Percentiles rank a stretch among this genome's conserved stretches.
Evolutionary conservation across 176 grass and related monocot species (phyloP).

Genomic region (Bromus sterilis): DNA sequence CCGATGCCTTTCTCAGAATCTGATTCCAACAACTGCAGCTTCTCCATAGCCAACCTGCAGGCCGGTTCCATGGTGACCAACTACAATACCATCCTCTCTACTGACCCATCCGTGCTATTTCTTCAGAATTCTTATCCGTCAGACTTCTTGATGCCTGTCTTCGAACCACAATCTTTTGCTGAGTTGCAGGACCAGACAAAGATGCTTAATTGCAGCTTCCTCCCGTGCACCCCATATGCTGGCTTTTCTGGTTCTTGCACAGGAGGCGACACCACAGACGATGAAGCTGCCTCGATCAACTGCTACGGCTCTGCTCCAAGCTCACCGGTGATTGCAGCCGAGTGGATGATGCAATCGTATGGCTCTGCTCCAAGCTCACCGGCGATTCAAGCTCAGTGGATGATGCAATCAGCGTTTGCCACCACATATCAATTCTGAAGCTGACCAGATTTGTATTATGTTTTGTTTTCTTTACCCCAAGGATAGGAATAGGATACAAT

Average conservation of each 20-base stretch:
- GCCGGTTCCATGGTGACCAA: too few species aligned
- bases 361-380: background rate
- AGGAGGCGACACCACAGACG: background rate
- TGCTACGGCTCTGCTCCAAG: background rate
- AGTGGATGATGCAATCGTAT: background rate
- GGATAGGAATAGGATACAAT: too few species aligned
- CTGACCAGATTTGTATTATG: background rate
- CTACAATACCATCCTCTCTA: too few species aligned
- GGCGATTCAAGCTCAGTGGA: background rate
- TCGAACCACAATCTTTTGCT: background rate
- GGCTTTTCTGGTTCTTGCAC: background rate
- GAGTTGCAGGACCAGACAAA: background rate
- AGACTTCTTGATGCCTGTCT: background rate
- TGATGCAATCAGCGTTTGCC: background rate
- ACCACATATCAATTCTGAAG: background rate
- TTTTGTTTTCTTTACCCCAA: too few species aligned
- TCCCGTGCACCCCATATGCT: background rate
- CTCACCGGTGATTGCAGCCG: background rate
- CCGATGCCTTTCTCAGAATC: too few species aligned
- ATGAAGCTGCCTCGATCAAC: background rate
- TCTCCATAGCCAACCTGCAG: too few species aligned
- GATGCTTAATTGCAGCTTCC: background rate
- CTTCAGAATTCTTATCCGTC: background rate
- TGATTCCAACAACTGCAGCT: too few species aligned
- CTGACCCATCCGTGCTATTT: too few species aligned